Percentiles rank a stretch among this genome's conserved stretches.
phyloP scores from a whole-genome alignment of 805 yeast species.

The Candida peoriensis region DNA sequence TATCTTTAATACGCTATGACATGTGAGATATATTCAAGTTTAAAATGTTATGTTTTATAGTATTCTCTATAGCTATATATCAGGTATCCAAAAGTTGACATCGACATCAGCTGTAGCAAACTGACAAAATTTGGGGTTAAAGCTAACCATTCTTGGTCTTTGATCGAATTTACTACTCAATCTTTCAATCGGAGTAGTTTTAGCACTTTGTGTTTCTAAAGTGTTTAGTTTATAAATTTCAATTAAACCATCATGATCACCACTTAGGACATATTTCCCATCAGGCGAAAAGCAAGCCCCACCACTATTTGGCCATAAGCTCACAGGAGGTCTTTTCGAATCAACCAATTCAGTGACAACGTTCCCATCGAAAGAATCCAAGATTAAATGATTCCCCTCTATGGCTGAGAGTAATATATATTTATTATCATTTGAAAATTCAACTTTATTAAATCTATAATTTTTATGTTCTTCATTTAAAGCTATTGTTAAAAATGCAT shows the following conservation, averaged over 20 bases:
- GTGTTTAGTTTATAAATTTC: slow-evolving; percentile 45
- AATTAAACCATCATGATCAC: slow-evolving; percentile 50
- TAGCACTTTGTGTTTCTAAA: slow-evolving; percentile 22
- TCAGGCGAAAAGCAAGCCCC: slow-evolving; percentile 62
- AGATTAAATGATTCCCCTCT: slow-evolving; percentile 50
- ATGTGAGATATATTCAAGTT: no score
- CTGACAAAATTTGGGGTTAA: slow-evolving; percentile 34
- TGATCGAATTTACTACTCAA: slow-evolving; percentile 23
- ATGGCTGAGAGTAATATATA: slow-evolving; percentile 54
- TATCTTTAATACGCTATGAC: no score
- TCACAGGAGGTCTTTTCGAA: slow-evolving; percentile 44
- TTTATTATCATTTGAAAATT: slow-evolving; percentile 77
- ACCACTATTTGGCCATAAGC: slow-evolving; percentile 46
- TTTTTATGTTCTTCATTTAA: slow-evolving; percentile 30
- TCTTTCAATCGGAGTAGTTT: slow-evolving; percentile 17
- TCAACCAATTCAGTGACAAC: slow-evolving; percentile 37
- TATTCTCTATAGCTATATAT: no score
- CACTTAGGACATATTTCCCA: slow-evolving; percentile 56
- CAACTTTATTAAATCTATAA: slow-evolving; percentile 57
- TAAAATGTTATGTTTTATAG: no score
- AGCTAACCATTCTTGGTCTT: slow-evolving; percentile 34
- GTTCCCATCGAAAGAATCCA: slow-evolving; percentile 68
- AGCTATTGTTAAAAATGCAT: slow-evolving; percentile 45
- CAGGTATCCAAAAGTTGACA: slow-evolving; percentile 22
- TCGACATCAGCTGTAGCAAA: slow-evolving; percentile 19